Evolutionary conservation across 164 flowering plant genomes (phyloP), one percentile per base, ranked within the genome.

Genomic region (Liriodendron chinense): DNA sequence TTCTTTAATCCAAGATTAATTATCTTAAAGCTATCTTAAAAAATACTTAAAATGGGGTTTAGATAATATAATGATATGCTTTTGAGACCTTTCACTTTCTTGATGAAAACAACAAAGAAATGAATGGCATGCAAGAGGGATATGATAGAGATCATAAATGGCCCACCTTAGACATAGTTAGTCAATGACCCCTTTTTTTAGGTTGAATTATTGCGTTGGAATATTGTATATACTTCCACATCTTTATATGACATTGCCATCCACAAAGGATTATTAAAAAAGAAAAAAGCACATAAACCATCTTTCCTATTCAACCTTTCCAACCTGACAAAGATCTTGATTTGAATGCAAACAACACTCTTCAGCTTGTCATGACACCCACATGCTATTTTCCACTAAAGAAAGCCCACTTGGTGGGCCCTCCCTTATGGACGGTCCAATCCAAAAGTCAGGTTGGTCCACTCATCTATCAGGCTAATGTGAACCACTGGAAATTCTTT

Each of bases 141-240:
- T 6, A 10, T 24, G 43, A 66, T 66, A 18, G 69, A 25, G 69
- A 66, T 24, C 7, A 20, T 12, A 13, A 10, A 28, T 16, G 57
- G 59, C 59, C 59, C 59, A 53, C 59, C 3, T 53, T 53, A 16
- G 16, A 53, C 59, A 53, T 53, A 53, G 8, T 2, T 53, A 53
- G 59, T 53, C 59, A 53, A 53, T 10, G 59, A 12, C 59, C 16
- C 18, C 12, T 53, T 53, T 53, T 53, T 0, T 25, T 61, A n/a
- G 65, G 24, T 26, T 18, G 48, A 72, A 72, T 72, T 59, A 72
- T 72, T 59, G 65, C 25, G 13, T 5, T 72, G 74, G 48, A 72
- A 61, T 71, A 63, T n/a, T n/a, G 25, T 63, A n/a, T 63, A 9
- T 20, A n/a, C 2, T 28, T 71, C 64, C 9, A 53, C 34, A 53